These are phyloP conservation scores for Rhododendron mucronatum DNA, from an alignment of 148 eudicot genomes.

Conservation along the genomic window DNA sequence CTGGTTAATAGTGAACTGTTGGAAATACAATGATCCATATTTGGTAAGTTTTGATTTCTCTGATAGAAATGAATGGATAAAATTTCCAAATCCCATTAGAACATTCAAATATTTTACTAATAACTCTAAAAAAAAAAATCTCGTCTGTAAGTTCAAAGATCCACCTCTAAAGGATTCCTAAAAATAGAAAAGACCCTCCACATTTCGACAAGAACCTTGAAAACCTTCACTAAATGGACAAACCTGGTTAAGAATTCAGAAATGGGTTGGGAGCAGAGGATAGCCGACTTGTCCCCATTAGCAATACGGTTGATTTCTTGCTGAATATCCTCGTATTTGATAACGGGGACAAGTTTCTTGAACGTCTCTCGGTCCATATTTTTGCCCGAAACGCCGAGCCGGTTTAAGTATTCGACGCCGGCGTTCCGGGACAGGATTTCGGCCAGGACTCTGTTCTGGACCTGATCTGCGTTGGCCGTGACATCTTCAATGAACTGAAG, in stretches of 20 bases:
- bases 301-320: constrained; percentile 82
- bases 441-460: constrained; percentile 18
- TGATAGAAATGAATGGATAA: not conserved
- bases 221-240: not conserved
- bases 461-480: constrained; percentile 23
- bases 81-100: no score
- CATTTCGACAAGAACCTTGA: not conserved
- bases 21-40: not conserved
- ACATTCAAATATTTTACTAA: no score
- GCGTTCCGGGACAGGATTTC: constrained; percentile 25
- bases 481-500: constrained; percentile 26
- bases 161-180: not conserved
- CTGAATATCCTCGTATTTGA: constrained; percentile 74
- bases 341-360: constrained; percentile 64
- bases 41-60: not conserved
- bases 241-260: constrained; percentile 95
- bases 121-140: not conserved
- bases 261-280: constrained; percentile 78
- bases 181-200: not conserved
- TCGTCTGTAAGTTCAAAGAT: not conserved
- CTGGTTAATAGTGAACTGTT: no score
- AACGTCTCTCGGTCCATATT: constrained; percentile 19
- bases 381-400: constrained; percentile 14
- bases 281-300: constrained; percentile 66
- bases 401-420: constrained; percentile 23